phyloP scores from a whole-genome alignment of 768 basidiomycete species.

The Leccinum imitatum region DNA sequence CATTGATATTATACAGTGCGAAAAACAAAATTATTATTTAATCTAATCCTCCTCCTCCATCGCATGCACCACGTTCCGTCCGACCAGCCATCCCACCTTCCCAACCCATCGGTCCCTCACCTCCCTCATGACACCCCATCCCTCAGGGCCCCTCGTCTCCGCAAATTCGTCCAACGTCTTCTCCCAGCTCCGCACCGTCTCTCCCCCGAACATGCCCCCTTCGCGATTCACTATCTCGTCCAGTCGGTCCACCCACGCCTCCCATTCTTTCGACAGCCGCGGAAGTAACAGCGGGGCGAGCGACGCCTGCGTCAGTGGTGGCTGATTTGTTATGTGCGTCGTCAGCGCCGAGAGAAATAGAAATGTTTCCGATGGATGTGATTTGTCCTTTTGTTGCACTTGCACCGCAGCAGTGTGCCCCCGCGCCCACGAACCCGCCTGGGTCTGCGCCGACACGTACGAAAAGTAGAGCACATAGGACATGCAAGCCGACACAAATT shows the following conservation, averaged over 20 bases:
- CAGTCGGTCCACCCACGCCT: constrained; percentile 69
- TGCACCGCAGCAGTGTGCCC: constrained; percentile 46
- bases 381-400: constrained; percentile 59
- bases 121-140: constrained; percentile 41
- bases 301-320: constrained; percentile 59
- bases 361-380: constrained; percentile 75
- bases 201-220: constrained; percentile 78
- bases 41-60: constrained; percentile 31
- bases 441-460: constrained; percentile 39
- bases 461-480: constrained; percentile 89
- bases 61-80: constrained; percentile 35
- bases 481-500: constrained; percentile 74
- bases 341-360: constrained; percentile 67
- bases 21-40: neutral
- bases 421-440: constrained; percentile 31
- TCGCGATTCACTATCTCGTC: constrained; percentile 69
- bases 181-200: constrained; percentile 69
- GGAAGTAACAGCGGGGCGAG: constrained; percentile 59
- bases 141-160: constrained; percentile 45
- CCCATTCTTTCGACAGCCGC: constrained; percentile 73
- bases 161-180: constrained; percentile 66
- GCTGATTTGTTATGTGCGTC: constrained; percentile 65
- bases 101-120: constrained; percentile 66
- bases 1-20: constrained; percentile 7
- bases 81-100: constrained; percentile 80